These are phyloP conservation scores for Leishmania tarentolae DNA, from an alignment of 208 protist species.

Conservation along the genomic window DNA sequence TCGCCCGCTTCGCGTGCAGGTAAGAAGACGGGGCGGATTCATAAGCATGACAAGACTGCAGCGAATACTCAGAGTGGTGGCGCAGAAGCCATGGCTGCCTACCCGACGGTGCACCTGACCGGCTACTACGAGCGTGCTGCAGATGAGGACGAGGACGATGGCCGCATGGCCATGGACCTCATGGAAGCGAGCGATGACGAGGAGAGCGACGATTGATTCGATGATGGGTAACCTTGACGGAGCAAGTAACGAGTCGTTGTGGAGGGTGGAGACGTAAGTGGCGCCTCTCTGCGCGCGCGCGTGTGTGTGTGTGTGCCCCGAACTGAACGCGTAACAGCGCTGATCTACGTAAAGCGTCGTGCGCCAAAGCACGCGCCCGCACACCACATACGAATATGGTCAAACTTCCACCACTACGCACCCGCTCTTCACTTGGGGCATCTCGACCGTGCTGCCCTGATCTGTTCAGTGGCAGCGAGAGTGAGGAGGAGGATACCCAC, in stretches of 20 bases:
- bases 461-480: not conserved
- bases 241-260: not conserved
- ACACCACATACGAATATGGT: no score
- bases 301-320: not conserved
- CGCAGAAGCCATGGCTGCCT: slow-evolving; percentile 7
- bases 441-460: not conserved
- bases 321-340: not conserved
- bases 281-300: no score
- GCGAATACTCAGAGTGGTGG: not conserved
- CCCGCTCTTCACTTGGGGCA: not conserved
- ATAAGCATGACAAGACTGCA: not conserved
- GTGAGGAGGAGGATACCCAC: not conserved
- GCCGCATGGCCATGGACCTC: slow-evolving; percentile 18
- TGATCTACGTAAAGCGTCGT: not conserved
- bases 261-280: not conserved
- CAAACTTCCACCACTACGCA: not conserved
- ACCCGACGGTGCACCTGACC: slow-evolving; percentile 72
- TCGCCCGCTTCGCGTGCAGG: slow-evolving; percentile 2
- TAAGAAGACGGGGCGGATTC: slow-evolving; percentile 14
- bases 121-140: slow-evolving; percentile 78
- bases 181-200: slow-evolving; percentile 35
- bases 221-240: not conserved
- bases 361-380: no score
- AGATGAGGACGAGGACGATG: slow-evolving; percentile 40
- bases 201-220: slow-evolving; percentile 1